These are phyloP conservation scores for Prunella vulgaris DNA, from an alignment of 257 asterid genomes.

Conservation along the genomic window DNA sequence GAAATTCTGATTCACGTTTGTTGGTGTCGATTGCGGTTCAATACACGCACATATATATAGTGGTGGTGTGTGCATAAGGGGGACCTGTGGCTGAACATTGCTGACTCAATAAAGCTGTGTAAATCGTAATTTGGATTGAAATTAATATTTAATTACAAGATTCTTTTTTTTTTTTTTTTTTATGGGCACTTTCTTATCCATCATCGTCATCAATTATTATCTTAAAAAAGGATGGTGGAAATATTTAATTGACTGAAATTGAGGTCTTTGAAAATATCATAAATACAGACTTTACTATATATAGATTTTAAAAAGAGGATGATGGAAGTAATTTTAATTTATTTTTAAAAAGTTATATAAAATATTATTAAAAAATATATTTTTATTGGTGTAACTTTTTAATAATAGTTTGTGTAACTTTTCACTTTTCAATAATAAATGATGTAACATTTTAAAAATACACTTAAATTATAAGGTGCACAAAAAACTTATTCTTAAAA, in stretches of 20 bases:
- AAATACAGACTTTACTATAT: neutral
- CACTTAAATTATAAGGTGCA: too few species aligned
- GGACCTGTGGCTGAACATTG: neutral
- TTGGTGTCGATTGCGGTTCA: neutral
- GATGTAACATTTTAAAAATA: too few species aligned
- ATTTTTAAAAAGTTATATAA: too few species aligned
- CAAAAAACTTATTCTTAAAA: too few species aligned
- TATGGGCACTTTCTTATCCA: neutral
- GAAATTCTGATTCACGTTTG: conserved; percentile 14
- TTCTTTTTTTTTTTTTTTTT: too few species aligned
- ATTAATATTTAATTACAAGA: too few species aligned
- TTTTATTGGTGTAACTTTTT: too few species aligned
- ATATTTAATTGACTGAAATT: neutral
- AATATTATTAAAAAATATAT: too few species aligned
- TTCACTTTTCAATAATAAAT: too few species aligned
- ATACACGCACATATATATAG: neutral
- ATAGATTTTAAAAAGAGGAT: neutral
- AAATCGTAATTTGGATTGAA: too few species aligned
- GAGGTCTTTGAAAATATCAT: neutral
- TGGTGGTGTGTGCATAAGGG: neutral
- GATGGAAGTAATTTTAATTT: too few species aligned
- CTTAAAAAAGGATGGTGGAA: neutral
- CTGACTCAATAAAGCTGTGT: neutral
- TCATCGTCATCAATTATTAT: neutral
- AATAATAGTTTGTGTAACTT: too few species aligned